These are phyloP conservation scores for Baorangia bicolor DNA, from an alignment of 768 basidiomycete genomes.

Conservation along the genomic window DNA sequence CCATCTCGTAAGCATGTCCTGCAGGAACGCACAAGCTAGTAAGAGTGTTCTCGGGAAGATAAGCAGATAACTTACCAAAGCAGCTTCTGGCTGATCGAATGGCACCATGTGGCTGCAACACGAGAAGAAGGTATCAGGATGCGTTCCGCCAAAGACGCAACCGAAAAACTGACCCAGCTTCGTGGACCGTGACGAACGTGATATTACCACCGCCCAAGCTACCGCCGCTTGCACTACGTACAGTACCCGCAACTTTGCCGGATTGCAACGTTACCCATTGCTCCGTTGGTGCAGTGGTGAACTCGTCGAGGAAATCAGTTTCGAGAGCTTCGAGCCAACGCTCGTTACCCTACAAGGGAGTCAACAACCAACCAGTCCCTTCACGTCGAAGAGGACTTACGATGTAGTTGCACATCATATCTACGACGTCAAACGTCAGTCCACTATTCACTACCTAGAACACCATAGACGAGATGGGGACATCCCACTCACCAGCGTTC, in stretches of 20 bases:
- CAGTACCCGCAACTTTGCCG: slow-evolving; percentile 62
- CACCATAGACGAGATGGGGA: not conserved
- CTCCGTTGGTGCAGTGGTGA: slow-evolving; percentile 43
- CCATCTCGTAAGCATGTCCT: slow-evolving; percentile 66
- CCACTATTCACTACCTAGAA: not conserved
- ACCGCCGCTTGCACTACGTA: slow-evolving; percentile 66
- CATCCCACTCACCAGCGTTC: slow-evolving; percentile 57
- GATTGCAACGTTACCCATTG: slow-evolving; percentile 57
- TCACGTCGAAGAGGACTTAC: slow-evolving; percentile 34
- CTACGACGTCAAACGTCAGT: slow-evolving; percentile 35
- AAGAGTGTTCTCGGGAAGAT: not conserved
- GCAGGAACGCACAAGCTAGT: not conserved
- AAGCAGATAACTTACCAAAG: slow-evolving; percentile 53
- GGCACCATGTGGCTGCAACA: slow-evolving; percentile 80
- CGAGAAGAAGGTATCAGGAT: slow-evolving; percentile 7
- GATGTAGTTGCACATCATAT: slow-evolving; percentile 88
- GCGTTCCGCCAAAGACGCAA: not conserved
- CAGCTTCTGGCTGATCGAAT: slow-evolving; percentile 84
- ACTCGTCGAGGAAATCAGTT: slow-evolving; percentile 61
- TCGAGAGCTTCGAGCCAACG: slow-evolving; percentile 69
- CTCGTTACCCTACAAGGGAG: slow-evolving; percentile 59
- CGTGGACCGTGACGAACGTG: slow-evolving; percentile 74
- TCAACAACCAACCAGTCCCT: not conserved
- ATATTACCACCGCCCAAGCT: slow-evolving; percentile 76
- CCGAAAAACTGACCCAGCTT: slow-evolving; percentile 65